phyloP scores from a whole-genome alignment of 2,329 filamentous ascomycete genomes.

The Neofusicoccum sp. region DNA sequence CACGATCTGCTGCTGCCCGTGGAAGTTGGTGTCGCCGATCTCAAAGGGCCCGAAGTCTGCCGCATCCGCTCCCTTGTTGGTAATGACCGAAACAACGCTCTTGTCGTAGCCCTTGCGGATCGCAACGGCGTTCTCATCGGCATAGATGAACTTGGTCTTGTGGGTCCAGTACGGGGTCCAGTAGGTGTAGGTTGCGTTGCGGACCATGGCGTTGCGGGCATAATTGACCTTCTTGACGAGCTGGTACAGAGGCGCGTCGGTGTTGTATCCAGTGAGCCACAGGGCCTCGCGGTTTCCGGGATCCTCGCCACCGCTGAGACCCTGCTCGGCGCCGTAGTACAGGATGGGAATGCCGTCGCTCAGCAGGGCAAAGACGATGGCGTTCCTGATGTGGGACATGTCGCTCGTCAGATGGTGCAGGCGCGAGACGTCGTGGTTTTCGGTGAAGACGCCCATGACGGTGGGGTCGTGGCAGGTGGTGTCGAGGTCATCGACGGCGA shows the following conservation, averaged over 20 bases:
- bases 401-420: constrained; percentile 38
- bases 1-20: constrained; percentile 2
- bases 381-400: constrained; percentile 37
- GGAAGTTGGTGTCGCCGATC: constrained; percentile 14
- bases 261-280: constrained; percentile 39
- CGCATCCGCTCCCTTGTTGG: neutral
- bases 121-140: neutral
- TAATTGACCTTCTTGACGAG: constrained; percentile 9
- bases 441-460: constrained; percentile 38
- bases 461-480: constrained; percentile 33
- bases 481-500: constrained; percentile 35
- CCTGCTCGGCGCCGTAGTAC: constrained; percentile 42
- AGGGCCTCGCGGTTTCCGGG: constrained; percentile 42
- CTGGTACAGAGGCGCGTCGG: constrained; percentile 18
- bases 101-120: constrained; percentile 9
- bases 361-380: constrained; percentile 38
- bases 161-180: constrained; percentile 10
- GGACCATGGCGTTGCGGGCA: constrained; percentile 6
- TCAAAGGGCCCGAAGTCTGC: neutral
- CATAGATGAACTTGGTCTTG: neutral
- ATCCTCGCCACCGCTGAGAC: constrained; percentile 36
- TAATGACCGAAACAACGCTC: neutral
- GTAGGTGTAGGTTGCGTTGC: neutral
- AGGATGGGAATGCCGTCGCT: constrained; percentile 40
- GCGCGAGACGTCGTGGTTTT: constrained; percentile 42